These are phyloP conservation scores for Blepharisma stoltei DNA, from an alignment of 73 alveolate genomes.

Conservation along the genomic window DNA sequence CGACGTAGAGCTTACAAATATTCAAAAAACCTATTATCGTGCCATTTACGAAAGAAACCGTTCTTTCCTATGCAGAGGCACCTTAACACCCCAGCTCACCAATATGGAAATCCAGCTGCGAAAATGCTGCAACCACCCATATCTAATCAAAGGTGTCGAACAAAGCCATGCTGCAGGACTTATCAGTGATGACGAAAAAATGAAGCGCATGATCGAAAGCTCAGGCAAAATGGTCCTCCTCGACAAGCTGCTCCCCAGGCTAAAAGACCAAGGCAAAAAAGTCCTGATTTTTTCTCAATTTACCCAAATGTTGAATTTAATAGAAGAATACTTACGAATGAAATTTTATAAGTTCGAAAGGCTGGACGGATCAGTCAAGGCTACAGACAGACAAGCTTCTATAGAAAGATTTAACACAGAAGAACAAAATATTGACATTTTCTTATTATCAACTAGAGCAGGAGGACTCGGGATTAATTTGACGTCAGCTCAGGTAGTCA, in stretches of 20 bases:
- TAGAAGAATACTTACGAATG: constrained; percentile 78
- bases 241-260: constrained; percentile 78
- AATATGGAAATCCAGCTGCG: constrained; percentile 86
- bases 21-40: constrained; percentile 75
- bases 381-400: constrained; percentile 86
- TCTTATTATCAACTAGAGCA: constrained; percentile 94
- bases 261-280: constrained; percentile 76
- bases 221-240: constrained; percentile 87
- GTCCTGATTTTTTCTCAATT: constrained; percentile 96
- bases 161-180: constrained; percentile 29
- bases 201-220: constrained; percentile 66
- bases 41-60: constrained; percentile 86
- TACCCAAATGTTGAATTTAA: constrained; percentile 86
- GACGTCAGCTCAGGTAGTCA: constrained; percentile 97
- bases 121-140: constrained; percentile 97
- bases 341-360: constrained; percentile 79
- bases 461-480: constrained; percentile 99
- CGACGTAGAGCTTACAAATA: constrained; percentile 86
- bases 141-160: constrained; percentile 78
- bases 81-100: constrained; percentile 61
- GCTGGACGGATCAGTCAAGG: constrained; percentile 93
- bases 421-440: constrained; percentile 53
- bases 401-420: constrained; percentile 79
- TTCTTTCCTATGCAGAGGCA: constrained; percentile 64
- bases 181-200: constrained; percentile 51